Evolutionary conservation across 495 filamentous ascomycete species (phyloP), one percentile per base, ranked within the genome.

Genomic region (Hypoxylon subgilvum): DNA sequence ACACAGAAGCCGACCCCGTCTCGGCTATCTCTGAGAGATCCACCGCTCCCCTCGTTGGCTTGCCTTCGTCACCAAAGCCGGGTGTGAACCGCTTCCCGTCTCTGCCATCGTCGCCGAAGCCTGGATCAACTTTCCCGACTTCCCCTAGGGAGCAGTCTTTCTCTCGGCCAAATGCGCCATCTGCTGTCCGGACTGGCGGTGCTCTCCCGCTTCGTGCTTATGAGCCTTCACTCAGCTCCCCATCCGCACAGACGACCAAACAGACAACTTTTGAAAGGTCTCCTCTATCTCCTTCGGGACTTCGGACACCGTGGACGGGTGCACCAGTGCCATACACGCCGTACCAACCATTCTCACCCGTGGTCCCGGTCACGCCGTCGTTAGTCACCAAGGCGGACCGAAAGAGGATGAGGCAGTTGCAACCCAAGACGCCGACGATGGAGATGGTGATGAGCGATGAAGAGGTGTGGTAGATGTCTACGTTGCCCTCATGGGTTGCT

Each of bases 291-390:
- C 76, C 74, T 0, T 73, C 72, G 8, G 82, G 77, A n/a, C 48
- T 80, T 57, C 74, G 74, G 39, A 84, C 84, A 6, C 89, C 89
- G 0, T 81, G 83, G 62, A 91, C 88, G 0, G 91, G 88, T 4
- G 83, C 88, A 32, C 85, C 91, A 0, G 78, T 81, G 27, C 92
- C 92, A 4, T 96, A 97, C 71, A 87, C 84, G 48, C 89, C 92
- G 4, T 97, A 97, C 67, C 94, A 96, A 81, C 92, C 92, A 0
- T 93, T 88, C 67, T 90, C 88, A 1, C 92, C 92, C 0, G 79
- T 95, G 6, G 89, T 94, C 12, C 92, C 92, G 0, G 84, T 97
- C 51, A 95, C 92, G 22, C 92, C 92, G 1, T 84, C 85, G 38
- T 77, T 92, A 40, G 86, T 91, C 34, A 90, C 85, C 8, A 85